Evolutionary conservation across 371 early-diverging fungal genomes (phyloP), one percentile per base, ranked within the genome.

Genomic region (Rhizopus sp.): DNA sequence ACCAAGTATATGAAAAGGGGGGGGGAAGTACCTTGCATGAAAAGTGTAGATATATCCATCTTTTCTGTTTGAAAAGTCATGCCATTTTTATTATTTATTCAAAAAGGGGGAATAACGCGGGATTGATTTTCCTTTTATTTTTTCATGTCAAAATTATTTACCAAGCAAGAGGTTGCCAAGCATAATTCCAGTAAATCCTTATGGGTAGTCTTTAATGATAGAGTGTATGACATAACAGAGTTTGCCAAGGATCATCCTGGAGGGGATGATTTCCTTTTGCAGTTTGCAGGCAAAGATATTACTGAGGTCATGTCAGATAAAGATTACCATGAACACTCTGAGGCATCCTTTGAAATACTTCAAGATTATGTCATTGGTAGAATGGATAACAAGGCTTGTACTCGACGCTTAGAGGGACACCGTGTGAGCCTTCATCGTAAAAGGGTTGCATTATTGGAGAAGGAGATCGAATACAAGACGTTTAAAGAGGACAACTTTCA

Each of bases 161-260:
- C 88, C 38, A 58, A 64, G 50, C 57, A 72, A 7, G 88, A 96
- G 63, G 87, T 94, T 30, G 81, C 79, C 29, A 74, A 71, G 38
- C 96, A 97, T 70, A 83, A 82, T 49, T 77, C 53, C 30, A 62
- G 57, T 0, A 69, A 81, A 39, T 85, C 86, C 40, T 82, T 89
- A 53, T 92, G 92, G 92, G 83, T 95, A 12, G 79, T 89, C 34
- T 80, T 81, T 59, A 79, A 87, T 33, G 82, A 83, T 58, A 81
- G 81, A 37, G 92, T 96, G 32, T 96, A 94, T 68, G 93, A 96
- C 74, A 81, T 96, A 44, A 88, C 96, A 4, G 77, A 77, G 31
- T 96, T 96, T 71, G 82, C 83, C 15, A 64, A 72, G 3, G 90
- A 87, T 69, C 94, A 93, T 68, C 94, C 93, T 3, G 93, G 94